Evolutionary conservation across 1,284 basidiomycete species (phyloP).

Genomic region (Austroboletus rostrupii): DNA sequence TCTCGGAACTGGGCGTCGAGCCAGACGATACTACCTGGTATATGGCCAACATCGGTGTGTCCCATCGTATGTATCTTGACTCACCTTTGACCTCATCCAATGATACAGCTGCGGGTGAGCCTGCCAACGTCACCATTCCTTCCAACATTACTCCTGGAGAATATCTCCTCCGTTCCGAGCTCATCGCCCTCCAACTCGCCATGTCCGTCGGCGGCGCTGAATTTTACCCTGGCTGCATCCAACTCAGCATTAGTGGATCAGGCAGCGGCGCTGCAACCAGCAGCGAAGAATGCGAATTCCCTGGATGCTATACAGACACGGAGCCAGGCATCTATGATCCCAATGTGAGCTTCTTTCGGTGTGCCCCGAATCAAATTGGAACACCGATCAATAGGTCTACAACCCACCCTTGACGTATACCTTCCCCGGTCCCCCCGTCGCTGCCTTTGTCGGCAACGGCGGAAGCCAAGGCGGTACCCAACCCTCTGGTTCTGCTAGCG

Average conservation of each 20-base stretch:
- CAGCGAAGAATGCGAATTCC: slow-evolving; percentile 52
- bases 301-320: slow-evolving; percentile 58
- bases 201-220: slow-evolving; percentile 51
- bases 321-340: slow-evolving; percentile 59
- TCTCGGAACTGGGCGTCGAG: slow-evolving; percentile 31
- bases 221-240: slow-evolving; percentile 70
- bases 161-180: slow-evolving; percentile 70
- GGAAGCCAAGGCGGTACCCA: slow-evolving; percentile 17
- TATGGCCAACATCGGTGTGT: slow-evolving; percentile 37
- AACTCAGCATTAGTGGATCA: slow-evolving; percentile 53
- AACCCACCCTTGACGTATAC: slow-evolving; percentile 31
- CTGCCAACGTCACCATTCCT: slow-evolving; percentile 52
- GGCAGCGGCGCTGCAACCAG: slow-evolving; percentile 41
- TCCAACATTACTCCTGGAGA: slow-evolving; percentile 51
- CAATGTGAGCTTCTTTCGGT: slow-evolving; percentile 31
- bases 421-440: slow-evolving; percentile 40
- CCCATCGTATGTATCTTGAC: neutral
- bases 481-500: slow-evolving; percentile 14
- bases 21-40: slow-evolving; percentile 36
- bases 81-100: neutral
- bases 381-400: slow-evolving; percentile 30
- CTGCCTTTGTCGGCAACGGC: slow-evolving; percentile 23
- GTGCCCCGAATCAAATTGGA: slow-evolving; percentile 2
- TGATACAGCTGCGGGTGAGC: slow-evolving; percentile 30
- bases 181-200: slow-evolving; percentile 67